A percentile compares a stretch with the other conserved stretches of the same genome.
Conservation (phyloP, 768 basidiomycete genomes). For the Lepiota venenata region DNA sequence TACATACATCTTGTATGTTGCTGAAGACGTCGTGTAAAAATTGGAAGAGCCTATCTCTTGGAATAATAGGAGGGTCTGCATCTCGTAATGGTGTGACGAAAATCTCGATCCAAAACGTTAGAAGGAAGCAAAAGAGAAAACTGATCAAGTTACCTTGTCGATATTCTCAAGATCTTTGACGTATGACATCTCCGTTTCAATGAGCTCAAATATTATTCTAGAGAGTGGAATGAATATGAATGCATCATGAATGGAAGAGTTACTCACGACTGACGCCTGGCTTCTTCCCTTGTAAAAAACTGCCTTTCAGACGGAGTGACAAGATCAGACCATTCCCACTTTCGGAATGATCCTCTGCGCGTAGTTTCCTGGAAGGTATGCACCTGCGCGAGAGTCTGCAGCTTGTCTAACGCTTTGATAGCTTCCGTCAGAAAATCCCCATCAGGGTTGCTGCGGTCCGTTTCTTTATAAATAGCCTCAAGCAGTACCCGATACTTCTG, state of each 20-base stretch:
- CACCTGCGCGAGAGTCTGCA: conserved; percentile 79
- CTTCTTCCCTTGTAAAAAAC: conserved; percentile 15
- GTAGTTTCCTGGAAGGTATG: conserved; percentile 90
- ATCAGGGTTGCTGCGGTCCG: conserved; percentile 77
- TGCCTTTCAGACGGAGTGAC: conserved; percentile 33
- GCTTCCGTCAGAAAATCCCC: conserved; percentile 81
- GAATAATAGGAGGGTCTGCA: conserved; percentile 77
- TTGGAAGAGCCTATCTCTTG: conserved; percentile 59
- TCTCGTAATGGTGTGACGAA: conserved; percentile 76
- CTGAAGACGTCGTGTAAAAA: conserved; percentile 90
- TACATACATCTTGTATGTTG: conserved; percentile 76
- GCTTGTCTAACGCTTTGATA: conserved; percentile 75
- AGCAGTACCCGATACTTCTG: conserved; percentile 83
- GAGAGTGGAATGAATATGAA: background rate
- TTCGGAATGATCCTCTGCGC: conserved; percentile 74
- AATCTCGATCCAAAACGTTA: conserved; percentile 48
- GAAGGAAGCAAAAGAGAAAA: background rate
- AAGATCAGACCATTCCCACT: conserved; percentile 91
- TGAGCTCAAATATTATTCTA: conserved; percentile 91
- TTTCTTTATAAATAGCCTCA: conserved; percentile 84
- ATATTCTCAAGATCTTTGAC: conserved; percentile 93
- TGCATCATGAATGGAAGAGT: background rate
- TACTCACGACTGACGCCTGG: conserved; percentile 74
- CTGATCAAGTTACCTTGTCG: conserved; percentile 29
- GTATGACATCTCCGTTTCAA: conserved; percentile 95